Conservation (phyloP, 192 early-diverging fungal genomes). For the Phycomyces nitens region DNA sequence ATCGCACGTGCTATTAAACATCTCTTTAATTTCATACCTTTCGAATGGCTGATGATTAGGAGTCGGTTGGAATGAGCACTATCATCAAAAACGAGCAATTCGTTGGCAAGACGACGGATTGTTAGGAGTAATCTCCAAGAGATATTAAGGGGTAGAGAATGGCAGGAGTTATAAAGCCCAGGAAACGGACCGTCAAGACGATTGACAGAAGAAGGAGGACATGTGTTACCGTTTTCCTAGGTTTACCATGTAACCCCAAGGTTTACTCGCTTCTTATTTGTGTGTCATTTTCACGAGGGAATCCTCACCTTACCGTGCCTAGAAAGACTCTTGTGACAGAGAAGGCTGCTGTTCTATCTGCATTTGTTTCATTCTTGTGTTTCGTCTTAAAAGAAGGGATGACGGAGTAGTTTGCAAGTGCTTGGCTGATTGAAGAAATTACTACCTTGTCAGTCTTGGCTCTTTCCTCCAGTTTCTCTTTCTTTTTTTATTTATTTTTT, state of each 20-base stretch:
- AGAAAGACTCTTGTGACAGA: neutral
- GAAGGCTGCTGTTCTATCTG: neutral
- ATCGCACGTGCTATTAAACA: no score
- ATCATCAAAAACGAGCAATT: no score
- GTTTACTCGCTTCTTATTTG: neutral
- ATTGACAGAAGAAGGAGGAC: slow-evolving; percentile 1
- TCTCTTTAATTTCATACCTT: no score
- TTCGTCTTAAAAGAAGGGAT: neutral
- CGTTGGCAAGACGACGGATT: no score
- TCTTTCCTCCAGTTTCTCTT: neutral
- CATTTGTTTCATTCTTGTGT: slow-evolving; percentile 4
- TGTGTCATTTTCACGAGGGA: slow-evolving; percentile 1
- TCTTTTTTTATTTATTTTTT: no score
- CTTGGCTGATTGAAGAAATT: neutral
- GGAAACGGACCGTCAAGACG: neutral
- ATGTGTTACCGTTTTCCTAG: neutral
- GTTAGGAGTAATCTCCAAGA: neutral
- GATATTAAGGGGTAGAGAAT: neutral
- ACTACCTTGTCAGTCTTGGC: neutral
- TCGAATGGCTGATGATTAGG: no score
- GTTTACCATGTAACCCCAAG: neutral
- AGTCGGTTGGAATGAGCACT: no score
- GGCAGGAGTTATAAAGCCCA: neutral
- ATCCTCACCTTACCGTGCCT: neutral
- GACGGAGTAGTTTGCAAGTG: neutral